These are phyloP conservation scores for Trichoderma virens DNA, from an alignment of 495 filamentous ascomycete species.

Conservation along the genomic window DNA sequence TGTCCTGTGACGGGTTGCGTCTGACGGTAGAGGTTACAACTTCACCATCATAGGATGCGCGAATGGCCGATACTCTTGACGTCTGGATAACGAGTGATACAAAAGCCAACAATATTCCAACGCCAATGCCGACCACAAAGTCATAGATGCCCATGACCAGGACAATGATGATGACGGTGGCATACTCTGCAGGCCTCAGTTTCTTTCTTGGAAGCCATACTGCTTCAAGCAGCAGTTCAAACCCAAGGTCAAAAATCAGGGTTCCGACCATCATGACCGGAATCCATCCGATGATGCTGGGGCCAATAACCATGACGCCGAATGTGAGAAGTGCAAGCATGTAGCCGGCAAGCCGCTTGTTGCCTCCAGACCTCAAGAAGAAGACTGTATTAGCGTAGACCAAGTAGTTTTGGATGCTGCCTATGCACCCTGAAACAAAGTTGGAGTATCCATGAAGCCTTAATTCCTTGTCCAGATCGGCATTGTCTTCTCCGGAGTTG, in stretches of 20 bases:
- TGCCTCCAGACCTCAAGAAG: constrained; percentile 84
- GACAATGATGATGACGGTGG: constrained; percentile 89
- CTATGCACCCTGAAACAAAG: constrained; percentile 71
- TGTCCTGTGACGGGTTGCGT: constrained; percentile 79
- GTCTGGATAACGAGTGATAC: constrained; percentile 85
- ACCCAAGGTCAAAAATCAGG: constrained; percentile 86
- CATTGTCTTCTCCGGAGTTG: constrained; percentile 80
- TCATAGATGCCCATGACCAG: constrained; percentile 94
- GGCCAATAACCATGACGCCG: constrained; percentile 75
- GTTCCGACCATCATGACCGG: constrained; percentile 95
- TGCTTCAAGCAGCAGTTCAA: constrained; percentile 83
- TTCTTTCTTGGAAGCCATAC: constrained; percentile 83
- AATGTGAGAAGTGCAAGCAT: constrained; percentile 74
- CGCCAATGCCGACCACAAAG: constrained; percentile 87
- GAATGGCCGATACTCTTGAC: constrained; percentile 77
- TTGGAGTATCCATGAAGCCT: constrained; percentile 92
- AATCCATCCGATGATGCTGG: constrained; percentile 83
- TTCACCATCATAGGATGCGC: constrained; percentile 77
- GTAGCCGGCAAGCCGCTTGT: constrained; percentile 78
- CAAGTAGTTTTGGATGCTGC: constrained; percentile 95
- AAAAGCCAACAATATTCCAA: constrained; percentile 87
- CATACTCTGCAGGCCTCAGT: constrained; percentile 74
- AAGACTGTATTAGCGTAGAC: constrained; percentile 95
- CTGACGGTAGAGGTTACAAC: constrained; percentile 87
- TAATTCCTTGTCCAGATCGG: constrained; percentile 85